Evolutionary conservation across 164 flowering plant genomes (phyloP), one percentile per base, ranked within the genome.

Genomic region (Houttuynia cordata): DNA sequence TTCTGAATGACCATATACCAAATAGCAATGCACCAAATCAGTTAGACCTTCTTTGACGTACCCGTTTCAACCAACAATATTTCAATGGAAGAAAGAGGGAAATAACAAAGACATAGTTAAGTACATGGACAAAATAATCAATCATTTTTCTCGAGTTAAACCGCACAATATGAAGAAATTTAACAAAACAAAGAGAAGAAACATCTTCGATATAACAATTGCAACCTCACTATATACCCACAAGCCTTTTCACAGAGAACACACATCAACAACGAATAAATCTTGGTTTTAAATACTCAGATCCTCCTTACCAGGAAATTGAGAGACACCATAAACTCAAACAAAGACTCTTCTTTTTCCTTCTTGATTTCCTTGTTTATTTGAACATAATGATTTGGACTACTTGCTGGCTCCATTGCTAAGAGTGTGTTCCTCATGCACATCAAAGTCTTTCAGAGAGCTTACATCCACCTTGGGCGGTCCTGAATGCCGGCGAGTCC

Each of bases 401-500:
- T 45, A 17, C 14, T 12, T 45, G 49, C 15, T 17, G 17, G 17
- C 49, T 45, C 49, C 49, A 45, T 45, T 45, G 12, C 49, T 45
- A 10, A 45, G 15, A 45, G 49, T 45, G 14, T 45, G 49, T 17
- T 45, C 49, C 17, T 45, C 49, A 8, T 45, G 49, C 49, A 12
- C 49, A 45, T 45, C 49, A 45, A 45, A 45, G 49, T 45, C 49
- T 45, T 45, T 45, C 13, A 45, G 17, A 17, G 49, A 3, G 49
- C 49, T 45, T 45, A 45, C 5, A 45, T 80, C 85, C 63, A 83
- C 55, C 71, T 76, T 81, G 17, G 84, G 82, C 10, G 84, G 87
- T 39, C 76, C 83, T 5, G 89, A 79, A 61, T 78, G 82, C 59
- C 87, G 76, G 76, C 91, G 80, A 51, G 71, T 63, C 53, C 65